Evolutionary conservation across 1,284 basidiomycete species (phyloP).

Genomic region (Cryptococcus amylolentus): DNA sequence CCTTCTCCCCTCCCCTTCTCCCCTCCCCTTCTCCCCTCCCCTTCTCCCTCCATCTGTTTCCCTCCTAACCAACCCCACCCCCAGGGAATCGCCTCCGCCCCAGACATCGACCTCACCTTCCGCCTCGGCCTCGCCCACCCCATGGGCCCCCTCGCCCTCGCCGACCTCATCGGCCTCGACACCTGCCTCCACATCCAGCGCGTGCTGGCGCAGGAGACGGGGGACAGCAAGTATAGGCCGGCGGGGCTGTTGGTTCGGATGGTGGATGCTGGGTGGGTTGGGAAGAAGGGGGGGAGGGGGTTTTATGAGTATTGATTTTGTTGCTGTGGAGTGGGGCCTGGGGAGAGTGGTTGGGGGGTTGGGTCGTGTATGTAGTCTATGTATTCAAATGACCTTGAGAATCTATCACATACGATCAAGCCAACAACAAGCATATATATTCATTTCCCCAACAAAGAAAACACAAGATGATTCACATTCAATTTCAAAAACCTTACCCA

Average conservation of each 20-base stretch:
- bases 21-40: neutral
- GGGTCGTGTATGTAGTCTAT: neutral
- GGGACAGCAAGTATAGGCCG: slow-evolving; percentile 96
- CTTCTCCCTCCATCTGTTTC: neutral
- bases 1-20: neutral
- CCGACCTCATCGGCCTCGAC: slow-evolving; percentile 87
- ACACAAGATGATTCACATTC: too few relatives aligned
- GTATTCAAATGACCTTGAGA: neutral
- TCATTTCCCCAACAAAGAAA: too few relatives aligned
- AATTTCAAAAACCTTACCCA: too few relatives aligned
- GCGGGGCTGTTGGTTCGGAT: slow-evolving; percentile 84
- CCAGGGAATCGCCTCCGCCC: slow-evolving; percentile 80
- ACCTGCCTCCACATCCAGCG: slow-evolving; percentile 87
- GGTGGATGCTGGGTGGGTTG: slow-evolving; percentile 94
- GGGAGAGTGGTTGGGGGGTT: neutral
- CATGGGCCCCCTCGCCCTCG: slow-evolving; percentile 85
- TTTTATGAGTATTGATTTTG: slow-evolving; percentile 65
- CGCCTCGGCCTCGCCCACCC: slow-evolving; percentile 93
- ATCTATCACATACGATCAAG: neutral
- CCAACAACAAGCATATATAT: neutral
- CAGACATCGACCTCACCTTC: slow-evolving; percentile 93
- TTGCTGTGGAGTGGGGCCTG: neutral
- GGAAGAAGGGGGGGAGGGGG: slow-evolving; percentile 69
- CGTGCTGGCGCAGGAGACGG: slow-evolving; percentile 80
- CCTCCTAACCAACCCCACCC: neutral